Base-by-base conservation (phyloP, 1,139 yeast species). In the Blastobotrys ciferrii region DNA sequence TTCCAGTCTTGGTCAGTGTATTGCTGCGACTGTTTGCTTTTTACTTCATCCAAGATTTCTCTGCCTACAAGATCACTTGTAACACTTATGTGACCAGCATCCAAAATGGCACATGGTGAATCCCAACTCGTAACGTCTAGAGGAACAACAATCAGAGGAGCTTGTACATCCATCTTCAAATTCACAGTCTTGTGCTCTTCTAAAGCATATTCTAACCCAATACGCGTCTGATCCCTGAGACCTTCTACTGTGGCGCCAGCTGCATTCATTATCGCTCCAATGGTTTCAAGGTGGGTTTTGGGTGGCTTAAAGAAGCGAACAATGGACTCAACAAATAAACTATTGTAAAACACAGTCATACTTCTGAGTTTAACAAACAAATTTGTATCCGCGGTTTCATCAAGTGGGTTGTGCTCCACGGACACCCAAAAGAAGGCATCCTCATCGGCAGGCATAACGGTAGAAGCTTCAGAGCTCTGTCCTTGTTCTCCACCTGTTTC, bases 211-310 rank as follows among this genome's bases (percentile, higher is more conserved):
- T 91, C 96, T 32, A 94, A 75, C 0, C 98, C 98, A 54, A 94
- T 78, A 61, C 98, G 75, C 0, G 98, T 92, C 64, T 89, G 96
- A 25, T 84, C 76, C 0, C 96, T 82, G 54, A 94, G 72, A 1
- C 95, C 97, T 63, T 89, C 96, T 51, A 94, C 86, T 0, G 97
- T 89, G 0, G 92, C 89, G 56, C 91, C 96, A 0, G 99, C 98
- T 0, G 96, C 98, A 65, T 82, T 86, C 81, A 94, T 81, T 25
- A 94, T 81, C 4, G 95, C 95, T 28, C 92, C 95, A 35, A 94
- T 81, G 0, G 98, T 89, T 61, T 89, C 96, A 51, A 84, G 72
- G 60, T 91, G 96, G 32, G 82, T 81, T 52, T 81, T 81, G 12
- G 97, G 96, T 1, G 98, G 96, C 42, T 78, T 81, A 72, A 94